Evolutionary conservation across 129 eudicot species (phyloP).

Genomic region (Tagetes patula): DNA sequence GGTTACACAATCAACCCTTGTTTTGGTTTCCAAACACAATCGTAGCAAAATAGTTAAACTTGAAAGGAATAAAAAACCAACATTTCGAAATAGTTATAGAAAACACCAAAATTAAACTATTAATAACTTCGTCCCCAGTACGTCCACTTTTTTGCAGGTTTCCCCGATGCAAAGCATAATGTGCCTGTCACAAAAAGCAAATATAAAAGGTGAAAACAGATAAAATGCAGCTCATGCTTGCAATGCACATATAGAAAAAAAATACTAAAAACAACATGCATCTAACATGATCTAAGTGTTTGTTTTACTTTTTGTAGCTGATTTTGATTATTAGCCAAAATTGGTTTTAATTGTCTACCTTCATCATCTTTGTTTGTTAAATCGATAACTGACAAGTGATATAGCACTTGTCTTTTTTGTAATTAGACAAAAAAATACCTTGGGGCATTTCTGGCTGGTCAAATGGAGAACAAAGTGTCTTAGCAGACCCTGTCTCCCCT

Average conservation of each 20-base stretch:
- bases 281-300: no score
- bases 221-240: no score
- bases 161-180: slow-evolving; percentile 71
- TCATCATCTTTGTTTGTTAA: neutral
- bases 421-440: slow-evolving; percentile 40
- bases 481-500: slow-evolving; percentile 66
- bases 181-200: slow-evolving; percentile 41
- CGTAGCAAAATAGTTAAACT: slow-evolving; percentile 3
- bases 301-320: no score
- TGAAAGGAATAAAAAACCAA: neutral
- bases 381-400: neutral
- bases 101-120: neutral
- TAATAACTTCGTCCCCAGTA: slow-evolving; percentile 79
- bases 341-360: neutral
- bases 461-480: slow-evolving; percentile 63
- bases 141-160: slow-evolving; percentile 74
- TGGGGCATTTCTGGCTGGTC: slow-evolving; percentile 64
- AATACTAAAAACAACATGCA: no score
- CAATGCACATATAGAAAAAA: no score
- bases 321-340: no score
- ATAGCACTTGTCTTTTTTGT: neutral
- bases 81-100: neutral
- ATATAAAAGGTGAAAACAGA: neutral
- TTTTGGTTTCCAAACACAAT: slow-evolving; percentile 11
- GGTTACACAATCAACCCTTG: neutral